phyloP scores from a whole-genome alignment of 139 green algal genomes.

The Zygnema circumcarinatum region DNA sequence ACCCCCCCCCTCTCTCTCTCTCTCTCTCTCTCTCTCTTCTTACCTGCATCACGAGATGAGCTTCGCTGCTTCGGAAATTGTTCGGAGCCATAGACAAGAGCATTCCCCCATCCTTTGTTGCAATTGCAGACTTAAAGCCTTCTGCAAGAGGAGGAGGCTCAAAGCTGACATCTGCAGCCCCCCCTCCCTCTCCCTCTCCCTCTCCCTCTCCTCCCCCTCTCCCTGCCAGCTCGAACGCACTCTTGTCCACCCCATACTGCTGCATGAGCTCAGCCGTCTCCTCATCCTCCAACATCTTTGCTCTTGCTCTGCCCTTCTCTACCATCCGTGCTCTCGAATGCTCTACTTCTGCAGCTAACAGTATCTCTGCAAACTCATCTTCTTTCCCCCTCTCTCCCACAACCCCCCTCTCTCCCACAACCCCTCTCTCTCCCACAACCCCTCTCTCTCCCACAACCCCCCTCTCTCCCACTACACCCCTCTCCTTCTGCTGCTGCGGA shows the following conservation, averaged over 20 bases:
- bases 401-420: background rate
- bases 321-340: background rate
- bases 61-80: background rate
- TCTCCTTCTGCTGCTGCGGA: background rate
- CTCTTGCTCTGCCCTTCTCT: conserved; percentile 7
- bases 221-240: conserved; percentile 15
- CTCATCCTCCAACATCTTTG: conserved; percentile 43
- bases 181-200: background rate
- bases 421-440: background rate
- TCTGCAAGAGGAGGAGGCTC: conserved; percentile 37
- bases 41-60: conserved; percentile 51
- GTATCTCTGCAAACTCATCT: conserved; percentile 23
- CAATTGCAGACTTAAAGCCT: conserved; percentile 39
- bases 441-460: background rate
- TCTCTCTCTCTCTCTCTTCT: too few relatives aligned
- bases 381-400: background rate
- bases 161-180: background rate
- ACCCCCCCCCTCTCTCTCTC: too few relatives aligned
- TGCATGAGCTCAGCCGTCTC: conserved; percentile 44
- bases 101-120: conserved; percentile 26
- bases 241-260: conserved; percentile 39
- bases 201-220: background rate
- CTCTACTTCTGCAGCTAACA: conserved; percentile 13
- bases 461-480: background rate
- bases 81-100: conserved; percentile 23